Evolutionary conservation across 2,329 filamentous ascomycete species (phyloP), one percentile per base, ranked within the genome.

Genomic region (Fonsecaea nubica): DNA sequence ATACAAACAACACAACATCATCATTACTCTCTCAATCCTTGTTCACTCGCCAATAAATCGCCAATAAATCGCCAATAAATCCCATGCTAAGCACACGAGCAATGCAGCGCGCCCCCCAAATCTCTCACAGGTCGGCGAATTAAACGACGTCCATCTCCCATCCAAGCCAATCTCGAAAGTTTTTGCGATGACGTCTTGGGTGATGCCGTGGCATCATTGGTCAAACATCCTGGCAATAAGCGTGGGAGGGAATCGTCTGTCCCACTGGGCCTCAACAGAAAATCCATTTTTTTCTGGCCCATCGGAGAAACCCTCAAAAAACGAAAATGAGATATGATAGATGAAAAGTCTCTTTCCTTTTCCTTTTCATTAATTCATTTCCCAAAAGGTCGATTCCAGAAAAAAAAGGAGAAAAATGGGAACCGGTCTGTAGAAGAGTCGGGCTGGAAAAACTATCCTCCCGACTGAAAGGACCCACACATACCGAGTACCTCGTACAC

Each of bases 181-280:
- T 61, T 61, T 36, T 18, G 33, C 9, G 58, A 61, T 61, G 58
- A 61, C 58, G 58, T 61, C 58, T 61, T 61, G 25, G 32, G 3
- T 8, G 58, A 48, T 54, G 2, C 45, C n/a, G 45, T 6, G 33
- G 33, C n/a, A 30, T 33, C 45, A 61, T 61, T 61, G 58, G 58
- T 42, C 58, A 42, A 42, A 25, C 12, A n/a, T 33, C 42, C 13
- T 21, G 45, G 32, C 25, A 8, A n/a, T 18, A 25, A 25, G 33
- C 42, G 58, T 60, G 32, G 58, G 42, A 60, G 58, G 25, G 32
- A 18, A 25, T 25, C 25, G 25, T 25, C 25, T 25, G 52, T 35
- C n/a, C 58, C 58, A 60, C 58, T 25, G 30, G 10, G 13, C 6
- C 48, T 61, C 58, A 61, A 61, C 58, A 61, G 58, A 61, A 60